Evolutionary conservation across 73 alveolate species (phyloP), one percentile per base, ranked within the genome.

Genomic region (Paramecium sonneborni): DNA sequence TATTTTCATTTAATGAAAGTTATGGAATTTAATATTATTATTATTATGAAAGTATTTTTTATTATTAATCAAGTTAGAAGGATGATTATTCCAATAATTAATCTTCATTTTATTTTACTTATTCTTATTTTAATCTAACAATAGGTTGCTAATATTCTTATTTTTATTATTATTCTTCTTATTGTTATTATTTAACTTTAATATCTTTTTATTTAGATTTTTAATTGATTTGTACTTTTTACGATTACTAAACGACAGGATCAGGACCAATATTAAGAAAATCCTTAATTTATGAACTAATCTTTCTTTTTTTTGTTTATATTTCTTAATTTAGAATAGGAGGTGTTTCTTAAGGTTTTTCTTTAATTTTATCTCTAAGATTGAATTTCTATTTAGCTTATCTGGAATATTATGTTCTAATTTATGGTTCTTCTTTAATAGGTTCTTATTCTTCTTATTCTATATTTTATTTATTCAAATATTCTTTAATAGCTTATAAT

Each of bases 401-500:
- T 79, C 72, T 30, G 39, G 21, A 79, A 14, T 39, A 43, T 20
- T 20, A 15, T 6, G 44, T 38, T 43, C 41, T 41, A 18, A 30
- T 8, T 79, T 79, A 43, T 23, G 30, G 37, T 39, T 62, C 84
- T 62, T 62, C 84, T 26, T 62, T 24, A 41, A 41, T 1, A 18
- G 44, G 41, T 79, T 79, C 44, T 79, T 43, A 43, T 21, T 39
- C 44, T 23, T 79, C 28, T 26, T n/a, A n/a, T n/a, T 24, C 30
- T 12, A 37, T 24, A n/a, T 79, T 20, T 43, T 43, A 46, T 43
- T 46, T 79, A 14, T 41, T 44, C 74, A 79, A 46, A 24, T 79
- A 79, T 5, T 79, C 90, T 43, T 46, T 39, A 3, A 79, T 79
- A 8, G 90, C 90, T 41, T 79, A 9, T 1, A 79, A 24, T 46